Evolutionary conservation across 2,329 filamentous ascomycete species (phyloP), one percentile per base, ranked within the genome.

Genomic region (Davidsoniella virescens): DNA sequence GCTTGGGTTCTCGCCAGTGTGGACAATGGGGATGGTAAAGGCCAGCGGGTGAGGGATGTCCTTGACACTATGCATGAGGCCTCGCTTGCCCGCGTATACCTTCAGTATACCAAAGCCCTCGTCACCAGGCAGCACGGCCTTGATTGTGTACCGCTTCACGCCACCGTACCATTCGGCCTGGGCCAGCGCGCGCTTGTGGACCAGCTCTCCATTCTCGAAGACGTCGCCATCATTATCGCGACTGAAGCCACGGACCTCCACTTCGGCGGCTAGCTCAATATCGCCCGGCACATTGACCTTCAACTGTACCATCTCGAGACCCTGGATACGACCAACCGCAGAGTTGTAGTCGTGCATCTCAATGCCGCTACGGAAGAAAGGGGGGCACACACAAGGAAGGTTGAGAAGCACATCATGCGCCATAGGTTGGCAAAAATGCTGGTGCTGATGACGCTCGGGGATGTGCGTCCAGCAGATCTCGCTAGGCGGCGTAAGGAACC

Each of bases 381-480:
- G 76, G 2, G 92, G 86, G 55, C 84, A 90, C 9, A 85, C 82
- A 57, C 84, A 84, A 0, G 92, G 92, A 5, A 98, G 71, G 47
- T 88, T 84, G 53, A 95, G 73, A 5, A 98, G 70, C 6, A 93
- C 77, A 58, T 95, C 87, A 52, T 87, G 82, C 3, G 86, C 80
- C 20, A 95, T 79, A 0, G 87, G 80, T 14, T 92, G 92, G 53
- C 88, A 88, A 51, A 98, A 81, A 60, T 96, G 92, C 63, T 98
- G 92, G 59, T 96, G 88, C 53, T 81, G 75, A 48, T 87, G 83
- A 51, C 87, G 76, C 50, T 94, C 77, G 4, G 92, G 88, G 18
- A 98, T 81, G 64, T 98, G 92, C 1, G 92, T 95, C 73, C 90
- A 98, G 70, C 90, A 96, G 7, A 90, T 77, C 64, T 98, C 87